Conservation (phyloP, 345 rosid species). For the Citrus glauca region DNA sequence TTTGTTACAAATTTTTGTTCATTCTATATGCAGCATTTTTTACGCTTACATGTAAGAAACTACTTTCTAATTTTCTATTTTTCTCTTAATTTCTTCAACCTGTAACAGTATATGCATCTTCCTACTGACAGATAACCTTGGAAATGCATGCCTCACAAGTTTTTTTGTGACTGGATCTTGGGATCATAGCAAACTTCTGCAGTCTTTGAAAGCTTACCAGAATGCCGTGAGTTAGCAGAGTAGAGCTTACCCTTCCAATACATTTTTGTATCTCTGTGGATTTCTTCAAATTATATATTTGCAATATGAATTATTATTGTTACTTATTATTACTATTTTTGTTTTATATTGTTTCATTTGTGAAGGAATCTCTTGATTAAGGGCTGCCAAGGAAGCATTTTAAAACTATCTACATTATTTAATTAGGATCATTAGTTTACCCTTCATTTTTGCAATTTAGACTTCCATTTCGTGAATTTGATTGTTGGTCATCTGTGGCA, state of each 20-base stretch:
- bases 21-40: background rate
- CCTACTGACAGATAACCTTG: slow-evolving; percentile 59
- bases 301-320: background rate
- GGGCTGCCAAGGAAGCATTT: background rate
- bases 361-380: slow-evolving; percentile 1
- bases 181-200: slow-evolving; percentile 67
- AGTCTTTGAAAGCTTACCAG: slow-evolving; percentile 69
- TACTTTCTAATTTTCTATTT: background rate
- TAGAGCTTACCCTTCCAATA: background rate
- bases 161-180: slow-evolving; percentile 67
- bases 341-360: background rate
- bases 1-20: background rate
- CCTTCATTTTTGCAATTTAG: background rate
- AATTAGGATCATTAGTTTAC: background rate
- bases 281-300: background rate
- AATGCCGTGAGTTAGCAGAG: slow-evolving; percentile 55
- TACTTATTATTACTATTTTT: no score
- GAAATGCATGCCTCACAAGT: slow-evolving; percentile 72
- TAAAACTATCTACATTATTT: background rate
- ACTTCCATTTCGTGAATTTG: background rate
- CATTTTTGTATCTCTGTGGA: background rate
- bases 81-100: background rate
- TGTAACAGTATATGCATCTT: background rate
- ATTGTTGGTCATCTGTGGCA: slow-evolving; percentile 24
- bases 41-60: background rate